Base-by-base conservation (phyloP, 2,329 filamentous ascomycete species). In the Venturia aucupariae region DNA sequence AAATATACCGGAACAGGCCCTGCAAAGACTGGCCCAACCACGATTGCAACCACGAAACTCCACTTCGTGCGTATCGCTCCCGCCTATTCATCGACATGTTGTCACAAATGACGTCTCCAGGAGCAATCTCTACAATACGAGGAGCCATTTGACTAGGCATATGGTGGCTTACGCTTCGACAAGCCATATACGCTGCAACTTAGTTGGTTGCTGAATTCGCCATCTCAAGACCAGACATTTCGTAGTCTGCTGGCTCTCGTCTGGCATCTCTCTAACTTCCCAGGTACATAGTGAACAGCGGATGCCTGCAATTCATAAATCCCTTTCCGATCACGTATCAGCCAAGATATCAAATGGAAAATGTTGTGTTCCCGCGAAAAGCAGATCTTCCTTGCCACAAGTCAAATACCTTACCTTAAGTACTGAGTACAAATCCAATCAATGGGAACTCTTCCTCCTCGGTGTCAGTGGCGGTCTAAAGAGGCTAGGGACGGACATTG, bases 51-150 rank as follows among this genome's bases (percentile, higher is more conserved):
- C 13, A 93, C 87, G 10, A 88, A 42, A 79, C 82, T 2, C 86
- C 82, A 1, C 86, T 86, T 35, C 91, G 85, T 38, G 91, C 71
- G 81, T 93, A 96, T 65, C 88, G 84, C 67, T 93, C 87, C 92
- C 92, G 97, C 93, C 94, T 97, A 64, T 84, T 86, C 70, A 97
- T 89, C 0, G 91, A 92, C 87, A 99, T 93, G 72, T 99, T 99
- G 68, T 95, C 90, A 94, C 94, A 99, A 51, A 95, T 83, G 10
- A 99, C 91, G 72, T 97, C 92, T 54, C 88, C 87, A 0, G 94
- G 94, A 6, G 92, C 91, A 57, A 99, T 92, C 72, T 99, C 94
- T 22, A 96, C 89, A 46, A 90, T 84, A 35, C 93, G 86, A 0
- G 94, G 93, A 1, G 90, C 84, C 94, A 99, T 99, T 55, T 96